Evolutionary conservation across 306 rosid species (phyloP).

Genomic region (Trifolium subterraneum): DNA sequence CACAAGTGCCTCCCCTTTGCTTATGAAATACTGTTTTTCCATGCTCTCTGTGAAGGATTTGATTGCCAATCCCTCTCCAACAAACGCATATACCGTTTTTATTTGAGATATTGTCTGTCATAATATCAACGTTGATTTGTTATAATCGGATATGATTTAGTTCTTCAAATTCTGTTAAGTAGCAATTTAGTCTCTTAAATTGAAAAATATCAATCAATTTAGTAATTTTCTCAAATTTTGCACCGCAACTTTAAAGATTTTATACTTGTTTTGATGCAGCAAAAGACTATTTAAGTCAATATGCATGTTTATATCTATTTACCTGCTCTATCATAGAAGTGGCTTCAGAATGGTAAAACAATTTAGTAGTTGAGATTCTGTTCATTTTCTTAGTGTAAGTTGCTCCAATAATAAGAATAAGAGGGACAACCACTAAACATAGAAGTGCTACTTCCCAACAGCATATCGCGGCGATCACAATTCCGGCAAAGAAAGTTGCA

Average conservation of each 20-base stretch:
- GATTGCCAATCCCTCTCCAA: constrained; percentile 69
- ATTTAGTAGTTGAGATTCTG: constrained; percentile 61
- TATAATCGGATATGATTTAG: neutral
- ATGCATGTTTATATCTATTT: neutral
- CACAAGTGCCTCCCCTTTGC: constrained; percentile 80
- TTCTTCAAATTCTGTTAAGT: no score
- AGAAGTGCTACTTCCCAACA: constrained; percentile 81
- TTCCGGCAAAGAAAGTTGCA: constrained; percentile 73
- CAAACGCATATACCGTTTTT: constrained; percentile 86
- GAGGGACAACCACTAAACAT: constrained; percentile 68
- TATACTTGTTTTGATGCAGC: no score
- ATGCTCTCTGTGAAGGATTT: constrained; percentile 63
- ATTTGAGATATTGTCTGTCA: constrained; percentile 81
- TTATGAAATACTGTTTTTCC: constrained; percentile 55
- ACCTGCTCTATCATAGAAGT: constrained; percentile 88
- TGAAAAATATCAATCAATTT: no score
- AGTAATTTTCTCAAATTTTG: no score
- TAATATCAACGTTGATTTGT: constrained; percentile 33
- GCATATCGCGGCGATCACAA: constrained; percentile 74
- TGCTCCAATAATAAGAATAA: constrained; percentile 80
- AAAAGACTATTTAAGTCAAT: no score
- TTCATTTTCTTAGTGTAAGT: constrained; percentile 82
- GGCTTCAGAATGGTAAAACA: constrained; percentile 69
- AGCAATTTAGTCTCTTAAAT: no score
- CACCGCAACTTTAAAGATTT: no score